Conservation (phyloP, 495 filamentous ascomycete genomes). For the Neurospora cerealis region DNA sequence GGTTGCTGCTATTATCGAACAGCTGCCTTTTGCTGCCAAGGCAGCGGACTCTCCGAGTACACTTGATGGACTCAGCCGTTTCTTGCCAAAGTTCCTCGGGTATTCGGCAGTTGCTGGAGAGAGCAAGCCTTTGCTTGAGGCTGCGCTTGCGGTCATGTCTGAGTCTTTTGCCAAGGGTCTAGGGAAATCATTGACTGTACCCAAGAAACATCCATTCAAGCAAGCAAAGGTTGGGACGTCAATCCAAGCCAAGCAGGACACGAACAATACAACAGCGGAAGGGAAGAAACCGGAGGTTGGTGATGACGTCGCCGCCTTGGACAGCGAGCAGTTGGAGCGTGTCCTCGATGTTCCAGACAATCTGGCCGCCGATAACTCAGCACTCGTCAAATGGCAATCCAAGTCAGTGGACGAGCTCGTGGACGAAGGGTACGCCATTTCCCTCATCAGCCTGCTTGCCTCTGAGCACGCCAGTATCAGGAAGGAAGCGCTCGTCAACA, state of each 20-base stretch:
- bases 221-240: constrained; percentile 5
- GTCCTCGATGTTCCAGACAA: constrained; percentile 24
- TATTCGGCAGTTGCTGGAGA: constrained; percentile 27
- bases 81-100: constrained; percentile 48
- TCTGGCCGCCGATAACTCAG: constrained; percentile 44
- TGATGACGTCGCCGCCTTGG: background rate
- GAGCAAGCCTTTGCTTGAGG: constrained; percentile 29
- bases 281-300: background rate
- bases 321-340: constrained; percentile 18
- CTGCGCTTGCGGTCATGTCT: constrained; percentile 20
- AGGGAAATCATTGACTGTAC: background rate
- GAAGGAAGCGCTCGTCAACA: constrained; percentile 59
- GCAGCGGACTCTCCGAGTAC: constrained; percentile 27
- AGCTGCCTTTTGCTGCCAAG: constrained; percentile 61
- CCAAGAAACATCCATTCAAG: background rate
- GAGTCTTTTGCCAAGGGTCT: constrained; percentile 6
- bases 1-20: constrained; percentile 57
- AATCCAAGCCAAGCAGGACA: background rate
- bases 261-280: background rate
- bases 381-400: constrained; percentile 55
- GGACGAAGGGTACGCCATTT: constrained; percentile 57
- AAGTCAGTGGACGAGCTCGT: constrained; percentile 66
- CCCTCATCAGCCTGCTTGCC: constrained; percentile 63
- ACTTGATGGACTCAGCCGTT: constrained; percentile 37
- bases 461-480: constrained; percentile 65